Base-by-base conservation (phyloP, 2,329 filamentous ascomycete genomes). In the Hypoxylon rubiginosum region DNA sequence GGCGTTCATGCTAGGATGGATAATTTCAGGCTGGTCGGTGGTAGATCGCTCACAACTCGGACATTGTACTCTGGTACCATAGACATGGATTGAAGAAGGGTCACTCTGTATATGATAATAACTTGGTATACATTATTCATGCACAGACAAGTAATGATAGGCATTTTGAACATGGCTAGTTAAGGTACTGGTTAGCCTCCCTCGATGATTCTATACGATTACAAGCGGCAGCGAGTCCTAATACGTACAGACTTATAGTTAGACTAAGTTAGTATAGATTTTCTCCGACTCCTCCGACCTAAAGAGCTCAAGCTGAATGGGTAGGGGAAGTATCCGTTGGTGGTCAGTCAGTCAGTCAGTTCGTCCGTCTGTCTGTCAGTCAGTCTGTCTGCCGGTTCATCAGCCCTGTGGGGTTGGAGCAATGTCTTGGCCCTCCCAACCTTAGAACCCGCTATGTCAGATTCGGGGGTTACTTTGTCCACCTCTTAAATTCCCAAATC, bases 1-100 rank as follows among this genome's bases (percentile, higher is more conserved):
- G 73, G 72, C 73, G 73, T 74, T 72, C 50, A 59, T 30, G 65
- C 46, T 45, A 61, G 62, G 60, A 62, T 69, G 59, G 39, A 43
- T 43, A 19, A 19, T 9, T 41, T 19, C 15, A 41, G 39, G 41
- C 10, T 24, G 21, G 21, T 53, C 55, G n/a, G n/a, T 48, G 24
- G 36, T 30, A 24, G 11, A 68, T 45, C 26, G 45, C 58, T 66
- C 39, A 50, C 39, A 55, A 43, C 52, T 58, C 54, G 54, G 57
- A 58, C 55, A 50, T 59, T 64, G 32, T 28, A 55, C 24, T 61
- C 32, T 50, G 51, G 52, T 51, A 66, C 43, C 48, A 58, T 68
- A 67, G 64, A 66, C 39, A 58, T 57, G 36, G 55, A 39, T 2
- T 24, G 21, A 4, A 24, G 21, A 63, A 53, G 43, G 46, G 32